Evolutionary conservation across 179 eudicot species (phyloP).

Genomic region (Spinacia oleracea): DNA sequence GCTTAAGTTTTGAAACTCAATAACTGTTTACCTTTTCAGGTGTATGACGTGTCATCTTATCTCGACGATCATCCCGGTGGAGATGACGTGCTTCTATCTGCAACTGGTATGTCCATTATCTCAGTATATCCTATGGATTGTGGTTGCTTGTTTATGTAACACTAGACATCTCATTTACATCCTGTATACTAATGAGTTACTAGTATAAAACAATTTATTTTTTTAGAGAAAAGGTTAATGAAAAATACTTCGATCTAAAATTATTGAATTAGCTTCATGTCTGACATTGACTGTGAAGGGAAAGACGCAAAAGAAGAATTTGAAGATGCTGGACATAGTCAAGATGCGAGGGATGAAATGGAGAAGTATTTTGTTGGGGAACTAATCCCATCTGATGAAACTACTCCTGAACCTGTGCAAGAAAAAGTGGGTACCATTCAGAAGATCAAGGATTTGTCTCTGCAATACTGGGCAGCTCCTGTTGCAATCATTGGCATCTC

Average conservation of each 20-base stretch:
- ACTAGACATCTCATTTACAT: neutral
- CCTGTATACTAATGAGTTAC: neutral
- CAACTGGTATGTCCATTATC: constrained; percentile 49
- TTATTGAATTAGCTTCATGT: neutral
- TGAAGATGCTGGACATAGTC: constrained; percentile 49
- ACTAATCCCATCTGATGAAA: constrained; percentile 40
- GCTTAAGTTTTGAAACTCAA: neutral
- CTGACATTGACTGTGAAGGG: constrained; percentile 22
- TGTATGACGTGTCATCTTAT: constrained; percentile 84
- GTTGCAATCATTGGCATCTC: constrained; percentile 56
- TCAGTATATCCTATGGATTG: neutral
- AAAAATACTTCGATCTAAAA: neutral
- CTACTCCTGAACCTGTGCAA: constrained; percentile 48
- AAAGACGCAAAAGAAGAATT: constrained; percentile 46
- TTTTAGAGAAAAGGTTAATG: neutral
- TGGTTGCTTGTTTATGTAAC: neutral
- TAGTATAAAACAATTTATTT: neutral
- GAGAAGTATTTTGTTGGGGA: constrained; percentile 41
- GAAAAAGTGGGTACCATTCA: constrained; percentile 31
- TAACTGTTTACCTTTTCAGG: constrained; percentile 41
- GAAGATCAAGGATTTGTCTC: constrained; percentile 47
- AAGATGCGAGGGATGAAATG: constrained; percentile 46
- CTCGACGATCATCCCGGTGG: constrained; percentile 97
- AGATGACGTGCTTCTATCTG: constrained; percentile 70
- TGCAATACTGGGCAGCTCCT: constrained; percentile 69